Evolutionary conservation across 2,329 filamentous ascomycete genomes (phyloP).

Genomic region (Aureobasidium subglaciale): DNA sequence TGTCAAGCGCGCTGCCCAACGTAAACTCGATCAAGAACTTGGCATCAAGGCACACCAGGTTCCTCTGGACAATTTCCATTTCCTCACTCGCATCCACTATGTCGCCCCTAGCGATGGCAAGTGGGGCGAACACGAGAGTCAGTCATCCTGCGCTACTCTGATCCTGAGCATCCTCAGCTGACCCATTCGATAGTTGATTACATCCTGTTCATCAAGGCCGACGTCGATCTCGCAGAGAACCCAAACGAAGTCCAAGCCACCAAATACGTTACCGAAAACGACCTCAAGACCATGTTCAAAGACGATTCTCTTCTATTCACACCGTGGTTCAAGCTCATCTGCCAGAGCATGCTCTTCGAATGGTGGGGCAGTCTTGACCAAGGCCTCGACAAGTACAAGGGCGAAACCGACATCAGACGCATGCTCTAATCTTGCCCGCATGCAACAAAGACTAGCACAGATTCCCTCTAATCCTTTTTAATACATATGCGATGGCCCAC

Average conservation of each 20-base stretch:
- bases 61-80: constrained; percentile 82
- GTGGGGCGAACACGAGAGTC: constrained; percentile 98
- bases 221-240: constrained; percentile 76
- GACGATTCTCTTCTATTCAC: constrained; percentile 80
- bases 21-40: constrained; percentile 90
- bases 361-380: constrained; percentile 88
- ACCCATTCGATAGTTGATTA: constrained; percentile 69
- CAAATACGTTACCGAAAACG: constrained; percentile 73
- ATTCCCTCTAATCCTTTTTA: constrained; percentile 1
- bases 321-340: constrained; percentile 99
- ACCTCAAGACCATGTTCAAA: constrained; percentile 78
- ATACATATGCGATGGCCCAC: not conserved
- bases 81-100: constrained; percentile 96
- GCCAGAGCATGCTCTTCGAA: constrained; percentile 92
- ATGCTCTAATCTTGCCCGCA: constrained; percentile 47
- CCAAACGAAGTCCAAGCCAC: constrained; percentile 83
- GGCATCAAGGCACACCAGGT: constrained; percentile 87
- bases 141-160: constrained; percentile 30
- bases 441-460: not conserved
- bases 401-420: constrained; percentile 79
- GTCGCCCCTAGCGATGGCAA: constrained; percentile 94
- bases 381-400: constrained; percentile 75
- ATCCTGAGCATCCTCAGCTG: constrained; percentile 16
- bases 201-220: constrained; percentile 94
- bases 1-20: constrained; percentile 83